phyloP scores from a whole-genome alignment of 148 eudicot species.

The Rheum nobile region DNA sequence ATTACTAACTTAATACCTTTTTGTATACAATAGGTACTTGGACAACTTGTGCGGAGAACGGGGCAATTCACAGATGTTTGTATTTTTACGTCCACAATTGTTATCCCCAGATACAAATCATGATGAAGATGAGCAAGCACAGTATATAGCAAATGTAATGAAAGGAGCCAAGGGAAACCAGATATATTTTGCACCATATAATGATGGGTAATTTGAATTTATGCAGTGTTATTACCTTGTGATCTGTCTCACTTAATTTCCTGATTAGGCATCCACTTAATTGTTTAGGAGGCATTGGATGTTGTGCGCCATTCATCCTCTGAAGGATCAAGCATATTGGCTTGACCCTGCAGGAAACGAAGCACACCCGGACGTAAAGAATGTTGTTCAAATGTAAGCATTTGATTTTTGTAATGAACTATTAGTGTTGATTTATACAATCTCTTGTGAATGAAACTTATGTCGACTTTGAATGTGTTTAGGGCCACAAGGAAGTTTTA shows the following conservation, averaged over 20 bases:
- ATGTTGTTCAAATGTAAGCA: background rate
- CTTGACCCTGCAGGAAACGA: background rate
- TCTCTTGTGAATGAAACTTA: background rate
- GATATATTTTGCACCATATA: slow-evolving; percentile 4
- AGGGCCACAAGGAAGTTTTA: background rate
- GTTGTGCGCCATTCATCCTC: background rate
- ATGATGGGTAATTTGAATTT: background rate
- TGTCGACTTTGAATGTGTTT: background rate
- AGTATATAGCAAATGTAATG: slow-evolving; percentile 4
- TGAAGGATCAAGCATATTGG: background rate
- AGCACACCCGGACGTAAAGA: background rate
- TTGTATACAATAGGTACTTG: slow-evolving; percentile 3
- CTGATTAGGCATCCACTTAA: background rate
- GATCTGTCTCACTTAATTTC: background rate
- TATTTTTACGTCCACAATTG: background rate
- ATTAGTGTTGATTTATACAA: background rate
- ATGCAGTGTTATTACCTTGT: background rate
- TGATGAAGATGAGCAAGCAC: background rate
- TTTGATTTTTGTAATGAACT: background rate
- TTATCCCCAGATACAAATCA: background rate
- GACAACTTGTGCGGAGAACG: background rate
- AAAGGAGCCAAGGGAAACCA: background rate
- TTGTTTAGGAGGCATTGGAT: background rate
- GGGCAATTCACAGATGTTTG: background rate
- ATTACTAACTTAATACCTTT: background rate